These are phyloP conservation scores for Saccharomycopsis selenospora DNA, from an alignment of 805 yeast species.

Conservation along the genomic window DNA sequence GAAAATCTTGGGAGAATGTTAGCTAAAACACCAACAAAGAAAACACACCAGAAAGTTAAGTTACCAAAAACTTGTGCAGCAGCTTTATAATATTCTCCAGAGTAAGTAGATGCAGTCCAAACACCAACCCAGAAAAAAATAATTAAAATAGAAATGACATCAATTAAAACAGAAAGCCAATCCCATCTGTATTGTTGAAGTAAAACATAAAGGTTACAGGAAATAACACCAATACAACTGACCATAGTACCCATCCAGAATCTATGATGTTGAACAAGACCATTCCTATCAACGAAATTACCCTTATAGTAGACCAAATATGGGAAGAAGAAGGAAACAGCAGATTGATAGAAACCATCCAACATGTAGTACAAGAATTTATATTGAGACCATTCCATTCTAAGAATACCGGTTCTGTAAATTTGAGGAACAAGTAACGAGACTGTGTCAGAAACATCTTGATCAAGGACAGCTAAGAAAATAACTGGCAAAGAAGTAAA, in stretches of 20 bases:
- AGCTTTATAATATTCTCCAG: conserved; percentile 56
- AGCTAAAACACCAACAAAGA: conserved; percentile 46
- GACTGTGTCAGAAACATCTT: conserved; percentile 61
- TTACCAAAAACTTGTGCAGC: conserved; percentile 60
- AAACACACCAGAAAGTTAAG: conserved; percentile 56
- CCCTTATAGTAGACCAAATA: conserved; percentile 48
- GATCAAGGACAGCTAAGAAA: conserved; percentile 64
- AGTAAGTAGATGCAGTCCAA: conserved; percentile 49
- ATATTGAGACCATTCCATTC: conserved; percentile 52
- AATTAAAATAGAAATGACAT: conserved; percentile 46
- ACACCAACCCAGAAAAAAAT: conserved; percentile 76
- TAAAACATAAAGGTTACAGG: conserved; percentile 60
- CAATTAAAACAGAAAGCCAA: conserved; percentile 51
- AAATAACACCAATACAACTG: conserved; percentile 51
- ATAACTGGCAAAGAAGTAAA: conserved; percentile 77
- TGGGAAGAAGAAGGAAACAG: conserved; percentile 60
- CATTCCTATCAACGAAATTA: conserved; percentile 35
- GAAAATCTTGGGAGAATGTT: conserved; percentile 58
- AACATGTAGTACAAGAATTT: conserved; percentile 56
- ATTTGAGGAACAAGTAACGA: conserved; percentile 64
- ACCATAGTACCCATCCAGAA: conserved; percentile 65
- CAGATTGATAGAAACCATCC: conserved; percentile 70
- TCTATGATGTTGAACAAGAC: conserved; percentile 54
- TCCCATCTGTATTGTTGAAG: conserved; percentile 75
- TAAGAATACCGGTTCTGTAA: conserved; percentile 58